Percentiles rank a stretch among this genome's conserved stretches.
Evolutionary conservation across 2,329 filamentous ascomycete genomes (phyloP).

Genomic region (Hymenoscyphus scutula): DNA sequence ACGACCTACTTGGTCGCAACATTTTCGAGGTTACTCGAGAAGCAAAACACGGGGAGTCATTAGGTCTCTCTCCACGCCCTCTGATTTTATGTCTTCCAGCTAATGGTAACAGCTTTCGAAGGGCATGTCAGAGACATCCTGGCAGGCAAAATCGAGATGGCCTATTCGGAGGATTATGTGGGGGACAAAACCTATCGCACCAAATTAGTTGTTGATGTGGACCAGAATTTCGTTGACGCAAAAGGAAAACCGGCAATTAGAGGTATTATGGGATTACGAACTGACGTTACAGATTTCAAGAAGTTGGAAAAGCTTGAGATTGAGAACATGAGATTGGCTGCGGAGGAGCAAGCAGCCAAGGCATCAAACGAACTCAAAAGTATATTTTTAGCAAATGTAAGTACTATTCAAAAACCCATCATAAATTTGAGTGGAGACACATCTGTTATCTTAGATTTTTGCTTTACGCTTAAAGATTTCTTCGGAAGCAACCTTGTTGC

Average conservation of each 20-base stretch:
- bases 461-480: background rate
- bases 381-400: conserved; percentile 30
- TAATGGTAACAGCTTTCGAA: conserved; percentile 19
- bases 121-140: conserved; percentile 24
- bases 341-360: conserved; percentile 30
- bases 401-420: conserved; percentile 4
- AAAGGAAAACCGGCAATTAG: conserved; percentile 23
- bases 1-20: background rate
- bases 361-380: conserved; percentile 29
- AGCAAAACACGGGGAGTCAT: background rate
- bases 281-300: conserved; percentile 31
- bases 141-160: conserved; percentile 22
- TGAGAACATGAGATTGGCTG: conserved; percentile 26
- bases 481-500: background rate
- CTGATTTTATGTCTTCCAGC: background rate
- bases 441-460: too few species aligned
- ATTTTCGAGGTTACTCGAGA: background rate
- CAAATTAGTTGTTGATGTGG: conserved; percentile 27
- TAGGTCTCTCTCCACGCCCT: background rate
- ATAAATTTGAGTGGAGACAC: background rate
- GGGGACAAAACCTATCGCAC: conserved; percentile 23
- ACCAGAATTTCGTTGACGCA: conserved; percentile 23
- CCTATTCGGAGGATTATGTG: conserved; percentile 25
- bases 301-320: conserved; percentile 23
- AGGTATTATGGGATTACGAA: conserved; percentile 28